Evolutionary conservation across 192 early-diverging fungal species (phyloP), one percentile per base, ranked within the genome.

Genomic region (Coemansia sp.): DNA sequence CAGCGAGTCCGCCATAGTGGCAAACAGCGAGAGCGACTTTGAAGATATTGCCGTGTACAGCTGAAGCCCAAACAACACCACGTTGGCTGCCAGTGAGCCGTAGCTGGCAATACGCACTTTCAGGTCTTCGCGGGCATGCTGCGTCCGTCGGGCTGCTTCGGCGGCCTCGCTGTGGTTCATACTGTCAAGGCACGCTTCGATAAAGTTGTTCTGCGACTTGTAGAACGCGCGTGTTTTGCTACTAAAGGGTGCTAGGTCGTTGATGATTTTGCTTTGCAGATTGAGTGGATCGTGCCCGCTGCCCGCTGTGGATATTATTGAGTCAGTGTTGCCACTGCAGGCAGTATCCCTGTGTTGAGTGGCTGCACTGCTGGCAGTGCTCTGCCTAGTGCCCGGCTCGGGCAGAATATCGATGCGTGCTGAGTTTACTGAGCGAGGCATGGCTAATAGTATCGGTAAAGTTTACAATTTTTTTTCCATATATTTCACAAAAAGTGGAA

Each of bases 141-240:
- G 53, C 6, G 53, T 43, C 7, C 24, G 54, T 19, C 59, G 39
- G 12, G 15, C 44, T 12, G 33, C 47, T 5, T 45, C 33, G 4
- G 30, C 45, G 5, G 52, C 40, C 24, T 59, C 60, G 30, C 40
- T 61, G 15, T 40, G 53, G 38, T 71, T 51, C 49, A 49, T 66
- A 53, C 55, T 61, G 39, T 44, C 43, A 33, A 94, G 67, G 43
- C 92, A 83, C 49, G 82, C 79, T 47, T 89, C 80, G 64, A 94
- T 94, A 39, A 88, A 78, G 44, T 89, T 84, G 61, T 95, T 93
- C 61, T 95, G 93, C 33, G 80, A 65, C 49, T 86, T 61, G 69
- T 95, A 95, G 59, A 92, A 95, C 21, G 78, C 67, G 34, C 71
- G 77, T n/a, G 90, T 42, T 38, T 65, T 60, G 9, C 27, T n/a